Percentiles rank a stretch among this genome's conserved stretches.
These are phyloP conservation scores for Camelina neglecta DNA, from an alignment of 345 rosid genomes.

Conservation along the genomic window DNA sequence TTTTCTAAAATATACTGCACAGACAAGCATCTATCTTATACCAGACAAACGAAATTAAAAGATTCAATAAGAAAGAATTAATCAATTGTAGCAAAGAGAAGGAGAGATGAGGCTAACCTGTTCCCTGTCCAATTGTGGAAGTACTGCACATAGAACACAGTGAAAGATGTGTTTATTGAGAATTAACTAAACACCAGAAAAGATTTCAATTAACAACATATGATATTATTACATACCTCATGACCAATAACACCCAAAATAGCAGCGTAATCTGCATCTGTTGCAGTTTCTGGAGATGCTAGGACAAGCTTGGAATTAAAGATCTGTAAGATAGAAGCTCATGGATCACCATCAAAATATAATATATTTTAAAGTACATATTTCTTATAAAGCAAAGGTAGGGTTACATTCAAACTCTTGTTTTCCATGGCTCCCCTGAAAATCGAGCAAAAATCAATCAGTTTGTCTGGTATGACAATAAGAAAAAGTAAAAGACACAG, in stretches of 20 bases:
- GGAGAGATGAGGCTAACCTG: conserved; percentile 61
- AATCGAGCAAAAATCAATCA: conserved; percentile 39
- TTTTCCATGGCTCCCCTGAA: conserved; percentile 99
- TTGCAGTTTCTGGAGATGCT: conserved; percentile 98
- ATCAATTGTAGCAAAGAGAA: not conserved
- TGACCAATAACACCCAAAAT: conserved; percentile 98
- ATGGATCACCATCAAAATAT: conserved; percentile 29
- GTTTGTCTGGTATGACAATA: conserved; percentile 5
- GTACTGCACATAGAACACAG: conserved; percentile 66
- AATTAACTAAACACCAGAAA: not conserved
- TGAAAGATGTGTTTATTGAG: conserved; percentile 36
- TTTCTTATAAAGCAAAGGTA: conserved; percentile 14
- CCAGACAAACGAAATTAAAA: conserved; percentile 2
- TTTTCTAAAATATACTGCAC: not conserved
- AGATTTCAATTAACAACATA: not conserved
- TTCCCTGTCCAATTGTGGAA: conserved; percentile 99
- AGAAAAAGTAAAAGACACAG: conserved; percentile 10
- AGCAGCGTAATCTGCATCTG: conserved; percentile 96
- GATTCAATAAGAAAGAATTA: conserved; percentile 13
- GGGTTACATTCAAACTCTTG: conserved; percentile 90
- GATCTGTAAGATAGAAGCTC: conserved; percentile 59
- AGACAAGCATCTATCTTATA: not conserved
- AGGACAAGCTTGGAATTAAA: conserved; percentile 96
- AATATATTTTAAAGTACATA: not conserved
- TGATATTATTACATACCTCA: conserved; percentile 63